Evolutionary conservation across 106 monocot species (phyloP), one percentile per base, ranked within the genome.

Genomic region (Gastrodia elata): DNA sequence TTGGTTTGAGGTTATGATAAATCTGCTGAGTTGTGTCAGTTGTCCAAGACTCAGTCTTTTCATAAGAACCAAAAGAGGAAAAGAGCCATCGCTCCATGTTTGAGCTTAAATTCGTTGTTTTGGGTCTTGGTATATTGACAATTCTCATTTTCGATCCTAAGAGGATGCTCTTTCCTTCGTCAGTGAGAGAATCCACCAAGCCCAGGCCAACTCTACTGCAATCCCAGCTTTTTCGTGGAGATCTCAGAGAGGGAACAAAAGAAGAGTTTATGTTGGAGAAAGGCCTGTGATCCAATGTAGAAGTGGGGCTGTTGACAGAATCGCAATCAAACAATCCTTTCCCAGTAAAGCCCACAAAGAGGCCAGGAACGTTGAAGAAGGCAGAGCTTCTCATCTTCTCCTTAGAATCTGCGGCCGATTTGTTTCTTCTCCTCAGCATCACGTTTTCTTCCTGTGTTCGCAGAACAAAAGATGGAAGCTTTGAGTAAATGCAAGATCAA

Each of bases 241-340:
- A 87, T 79, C 82, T 81, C 24, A 82, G 84, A 39, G 88, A 82
- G 2, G 65, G 71, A 33, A 69, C 42, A 56, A 70, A 57, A 30
- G 77, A 72, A 68, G 67, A 78, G 22, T 83, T 48, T 1, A 83
- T 40, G 59, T 71, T 83, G 59, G 84, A 75, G 67, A 84, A 84
- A 46, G 71, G 25, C 77, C 70, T 83, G 76, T 39, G 78, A 38
- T 88, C 91, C 75, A 92, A 74, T 14, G 88, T 84, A 10, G 88
- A 92, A 48, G 88, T 92, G 9, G 91, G 91, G 88, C 91, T 92
- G 75, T 73, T 85, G 11, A 73, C 78, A 13, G 85, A 77, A 28
- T 83, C 89, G 14, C 39, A 73, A 69, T 85, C 84, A 18, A 65
- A 35, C 34, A 64, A 16, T 4, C 78, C 76, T 42, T 91, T 88